Conservation (phyloP, 1,139 yeast species). For the Saccharomycopsis hybrid region DNA sequence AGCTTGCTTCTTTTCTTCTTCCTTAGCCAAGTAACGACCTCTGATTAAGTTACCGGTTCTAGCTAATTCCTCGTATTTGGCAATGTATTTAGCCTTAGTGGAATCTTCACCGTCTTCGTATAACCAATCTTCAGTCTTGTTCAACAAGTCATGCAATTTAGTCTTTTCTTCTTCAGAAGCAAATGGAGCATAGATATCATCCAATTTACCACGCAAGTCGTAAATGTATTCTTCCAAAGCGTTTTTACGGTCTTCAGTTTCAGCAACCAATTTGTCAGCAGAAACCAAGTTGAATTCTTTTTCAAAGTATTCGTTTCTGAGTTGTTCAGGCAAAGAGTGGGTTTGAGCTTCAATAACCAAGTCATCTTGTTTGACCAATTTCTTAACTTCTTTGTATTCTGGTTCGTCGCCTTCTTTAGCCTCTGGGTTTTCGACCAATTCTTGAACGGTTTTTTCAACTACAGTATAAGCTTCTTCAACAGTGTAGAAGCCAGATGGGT, state of each 20-base stretch:
- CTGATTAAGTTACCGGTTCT: constrained; percentile 89
- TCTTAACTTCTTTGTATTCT: constrained; percentile 85
- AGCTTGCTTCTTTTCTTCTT: constrained; percentile 93
- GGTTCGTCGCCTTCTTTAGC: constrained; percentile 68
- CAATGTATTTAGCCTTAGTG: constrained; percentile 93
- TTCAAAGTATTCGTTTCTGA: constrained; percentile 62
- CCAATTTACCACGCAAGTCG: constrained; percentile 95
- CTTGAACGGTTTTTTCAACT: constrained; percentile 86
- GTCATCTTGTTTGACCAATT: constrained; percentile 87
- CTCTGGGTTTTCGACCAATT: constrained; percentile 59
- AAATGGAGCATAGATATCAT: constrained; percentile 81
- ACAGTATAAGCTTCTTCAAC: constrained; percentile 94
- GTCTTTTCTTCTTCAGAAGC: constrained; percentile 89
- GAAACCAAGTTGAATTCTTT: constrained; percentile 76
- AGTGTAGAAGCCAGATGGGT: constrained; percentile 92
- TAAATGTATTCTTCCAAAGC: constrained; percentile 97
- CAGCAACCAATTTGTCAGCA: constrained; percentile 94
- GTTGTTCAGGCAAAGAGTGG: constrained; percentile 55
- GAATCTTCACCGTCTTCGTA: constrained; percentile 97
- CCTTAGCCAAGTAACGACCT: constrained; percentile 91
- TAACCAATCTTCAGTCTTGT: constrained; percentile 95
- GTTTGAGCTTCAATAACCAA: constrained; percentile 55
- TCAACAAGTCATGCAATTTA: constrained; percentile 64
- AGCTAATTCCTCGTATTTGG: constrained; percentile 96
- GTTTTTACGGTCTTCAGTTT: constrained; percentile 98